These are phyloP conservation scores for Hymenochaete sp. DNA, from an alignment of 1,284 basidiomycete genomes.

Conservation along the genomic window DNA sequence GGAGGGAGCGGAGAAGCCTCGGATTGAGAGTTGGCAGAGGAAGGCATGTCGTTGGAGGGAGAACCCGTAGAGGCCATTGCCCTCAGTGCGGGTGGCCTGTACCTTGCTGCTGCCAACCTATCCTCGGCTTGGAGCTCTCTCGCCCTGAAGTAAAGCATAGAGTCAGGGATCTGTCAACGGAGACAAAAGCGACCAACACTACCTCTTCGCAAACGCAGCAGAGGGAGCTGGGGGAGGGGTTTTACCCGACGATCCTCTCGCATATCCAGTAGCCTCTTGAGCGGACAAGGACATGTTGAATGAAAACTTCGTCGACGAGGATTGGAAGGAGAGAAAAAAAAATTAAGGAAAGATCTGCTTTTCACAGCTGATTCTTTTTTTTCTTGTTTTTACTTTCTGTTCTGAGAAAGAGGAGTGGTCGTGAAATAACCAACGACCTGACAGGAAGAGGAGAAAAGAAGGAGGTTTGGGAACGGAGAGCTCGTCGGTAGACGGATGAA, in stretches of 20 bases:
- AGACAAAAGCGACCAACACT: conserved; percentile 19
- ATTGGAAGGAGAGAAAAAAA: too few relatives aligned
- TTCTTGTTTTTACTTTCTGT: too few relatives aligned
- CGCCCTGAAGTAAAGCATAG: conserved; percentile 41
- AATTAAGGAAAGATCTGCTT: too few relatives aligned
- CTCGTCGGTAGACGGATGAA: too few relatives aligned
- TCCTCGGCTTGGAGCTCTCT: conserved; percentile 75
- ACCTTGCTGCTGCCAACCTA: conserved; percentile 49
- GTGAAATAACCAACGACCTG: too few relatives aligned
- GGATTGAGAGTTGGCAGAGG: conserved; percentile 45
- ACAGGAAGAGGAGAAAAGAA: too few relatives aligned
- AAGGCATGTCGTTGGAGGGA: conserved; percentile 55
- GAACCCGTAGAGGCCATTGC: conserved; percentile 59
- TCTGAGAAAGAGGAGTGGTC: too few relatives aligned
- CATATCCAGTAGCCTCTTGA: conserved; percentile 68
- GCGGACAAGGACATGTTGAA: conserved; percentile 86
- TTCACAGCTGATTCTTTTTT: too few relatives aligned
- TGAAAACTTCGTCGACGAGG: too few relatives aligned
- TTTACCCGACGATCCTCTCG: conserved; percentile 73
- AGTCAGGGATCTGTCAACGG: conserved; percentile 17
- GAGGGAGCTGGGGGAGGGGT: conserved; percentile 85
- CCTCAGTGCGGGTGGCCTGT: conserved; percentile 73
- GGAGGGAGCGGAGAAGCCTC: conserved; percentile 53
- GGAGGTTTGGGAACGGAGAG: too few relatives aligned
- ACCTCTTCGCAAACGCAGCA: conserved; percentile 84